Evolutionary conservation across 306 rosid genomes (phyloP), one percentile per base, ranked within the genome.

Genomic region (Lathyrus tuberosus): DNA sequence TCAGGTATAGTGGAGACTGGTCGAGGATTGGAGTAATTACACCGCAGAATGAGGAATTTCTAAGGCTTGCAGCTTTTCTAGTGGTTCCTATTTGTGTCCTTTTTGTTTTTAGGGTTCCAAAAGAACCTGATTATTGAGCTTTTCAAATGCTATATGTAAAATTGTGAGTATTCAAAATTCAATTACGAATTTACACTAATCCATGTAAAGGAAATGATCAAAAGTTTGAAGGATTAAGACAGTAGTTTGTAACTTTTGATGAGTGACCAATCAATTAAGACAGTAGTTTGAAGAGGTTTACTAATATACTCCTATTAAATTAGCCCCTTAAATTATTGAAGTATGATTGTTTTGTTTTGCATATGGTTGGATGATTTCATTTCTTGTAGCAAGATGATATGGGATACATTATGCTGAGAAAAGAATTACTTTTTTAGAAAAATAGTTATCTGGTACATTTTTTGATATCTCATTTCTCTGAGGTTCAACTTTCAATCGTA

Each of bases 1-100:
- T 76, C 85, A 92, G 96, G 91, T 92, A 87, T 60, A 92, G 91
- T 52, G 96, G 96, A 73, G 98, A 92, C 76, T 92, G 98, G 98
- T 92, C 96, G 7, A 92, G 98, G 76, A 89, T 89, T 75, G 96
- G 96, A 59, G 98, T 79, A 30, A 80, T 92, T 44, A 81, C 98
- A 63, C 76, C 61, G 46, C 84, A 92, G 76, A 76, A 1, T 16
- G 98, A 89, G 71, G 86, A 82, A 3, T 71, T 89, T 74, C 77
- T 92, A 0, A 87, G 84, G 85, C 51, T 83, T 71, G 89, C 91
- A 52, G 96, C 96, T n/a, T 87, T 87, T 56, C 46, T 78, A 1
- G 91, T 92, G 44, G 85, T 80, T 82, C 96, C 98, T 0, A 41
- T 87, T 2, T 92, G 92, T 61, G 10, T 87, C n/a, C 83, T 87